Base-by-base conservation (phyloP, 306 rosid genomes). In the Trifolium subterraneum region DNA sequence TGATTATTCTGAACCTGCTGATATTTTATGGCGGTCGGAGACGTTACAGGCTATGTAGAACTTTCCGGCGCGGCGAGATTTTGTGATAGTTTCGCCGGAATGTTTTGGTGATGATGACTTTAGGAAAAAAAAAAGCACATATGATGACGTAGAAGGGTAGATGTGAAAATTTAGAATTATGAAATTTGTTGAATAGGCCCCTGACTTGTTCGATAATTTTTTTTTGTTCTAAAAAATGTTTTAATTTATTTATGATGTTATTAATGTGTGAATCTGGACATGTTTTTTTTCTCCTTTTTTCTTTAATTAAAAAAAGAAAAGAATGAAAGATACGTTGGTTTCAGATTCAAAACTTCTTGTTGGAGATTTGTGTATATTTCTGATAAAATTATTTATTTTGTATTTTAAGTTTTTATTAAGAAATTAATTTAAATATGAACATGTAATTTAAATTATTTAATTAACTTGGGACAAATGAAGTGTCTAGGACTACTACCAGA, bases 31-130 rank as follows among this genome's bases (percentile, higher is more conserved):
- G 87, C 81, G 87, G 59, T 79, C 86, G 16, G 88, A 90, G 75
- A 86, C 91, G 41, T 70, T 93, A 1, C 81, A 86, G n/a, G 91
- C 92, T 19, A 59, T 81, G 83, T 91, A 86, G 78, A 47, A 22
- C 19, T 25, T 58, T 39, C 22, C 61, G 51, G 63, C 19, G 16
- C 13, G 72, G 71, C 54, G 36, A n/a, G 15, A 19, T 74, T 51
- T 54, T 54, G 27, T 18, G 27, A 29, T 31, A 18, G 47, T 36
- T 13, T 65, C 23, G 81, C 64, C 44, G 81, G 63, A 70, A 61
- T 2, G 47, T 60, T 31, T 41, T 12, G 41, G 29, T 18, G 39
- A 45, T 18, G 39, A 45, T 10, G 70, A 8, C 14, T n/a, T 73
- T 67, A 68, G 79, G 33, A 1, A n/a, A n/a, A n/a, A n/a, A n/a